These are phyloP conservation scores for Arthrobotrys iridis DNA, from an alignment of 2,329 filamentous ascomycete genomes.

Conservation along the genomic window DNA sequence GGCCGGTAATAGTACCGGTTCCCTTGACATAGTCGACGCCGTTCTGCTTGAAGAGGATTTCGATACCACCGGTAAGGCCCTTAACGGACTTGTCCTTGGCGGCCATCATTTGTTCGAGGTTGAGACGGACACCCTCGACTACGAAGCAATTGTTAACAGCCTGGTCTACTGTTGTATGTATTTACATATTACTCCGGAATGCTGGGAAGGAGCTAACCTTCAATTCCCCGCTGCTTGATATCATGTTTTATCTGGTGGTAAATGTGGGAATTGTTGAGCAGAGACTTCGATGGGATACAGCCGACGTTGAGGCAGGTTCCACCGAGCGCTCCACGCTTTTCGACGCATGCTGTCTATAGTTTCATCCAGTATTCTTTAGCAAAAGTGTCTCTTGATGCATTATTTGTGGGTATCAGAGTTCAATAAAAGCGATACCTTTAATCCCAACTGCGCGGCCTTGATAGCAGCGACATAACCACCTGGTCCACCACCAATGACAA, in stretches of 20 bases:
- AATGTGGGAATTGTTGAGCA: slow-evolving; percentile 98
- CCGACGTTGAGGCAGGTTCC: slow-evolving; percentile 99
- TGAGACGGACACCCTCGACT: slow-evolving; percentile 95
- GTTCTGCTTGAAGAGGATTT: slow-evolving; percentile 99
- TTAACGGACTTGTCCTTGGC: slow-evolving; percentile 92
- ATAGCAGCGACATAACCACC: slow-evolving; percentile 98
- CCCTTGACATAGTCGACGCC: slow-evolving; percentile 98
- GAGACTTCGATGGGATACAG: slow-evolving; percentile 98
- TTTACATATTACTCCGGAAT: neutral
- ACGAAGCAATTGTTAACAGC: neutral
- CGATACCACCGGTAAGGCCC: slow-evolving; percentile 93
- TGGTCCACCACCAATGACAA: slow-evolving; percentile 97
- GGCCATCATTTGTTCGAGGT: slow-evolving; percentile 96
- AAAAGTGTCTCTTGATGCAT: slow-evolving; percentile 17
- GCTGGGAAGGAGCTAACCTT: slow-evolving; percentile 62
- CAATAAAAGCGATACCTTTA: slow-evolving; percentile 75
- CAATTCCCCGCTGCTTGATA: slow-evolving; percentile 95
- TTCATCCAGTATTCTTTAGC: neutral
- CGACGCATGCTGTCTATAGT: slow-evolving; percentile 87
- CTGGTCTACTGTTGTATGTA: neutral
- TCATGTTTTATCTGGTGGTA: slow-evolving; percentile 98
- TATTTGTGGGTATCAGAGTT: slow-evolving; percentile 16
- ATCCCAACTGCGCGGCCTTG: slow-evolving; percentile 95
- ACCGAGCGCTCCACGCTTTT: slow-evolving; percentile 94
- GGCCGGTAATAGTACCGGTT: slow-evolving; percentile 83